Evolutionary conservation across 164 flowering plant genomes (phyloP).

Genomic region (Stephania yunnanensis): DNA sequence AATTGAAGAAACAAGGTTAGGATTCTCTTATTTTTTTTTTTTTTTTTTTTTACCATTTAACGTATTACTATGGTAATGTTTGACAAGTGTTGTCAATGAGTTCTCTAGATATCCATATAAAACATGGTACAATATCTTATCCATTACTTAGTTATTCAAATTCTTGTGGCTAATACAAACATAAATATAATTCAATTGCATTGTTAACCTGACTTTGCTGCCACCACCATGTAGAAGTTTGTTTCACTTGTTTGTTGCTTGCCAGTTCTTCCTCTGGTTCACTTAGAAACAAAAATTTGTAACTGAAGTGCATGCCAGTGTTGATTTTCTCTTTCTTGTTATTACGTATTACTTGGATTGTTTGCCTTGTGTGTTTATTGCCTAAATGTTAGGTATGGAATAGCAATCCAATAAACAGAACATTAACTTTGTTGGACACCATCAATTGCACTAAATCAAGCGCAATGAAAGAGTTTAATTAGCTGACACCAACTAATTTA

Average conservation of each 20-base stretch:
- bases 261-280: neutral
- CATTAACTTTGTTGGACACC: no score
- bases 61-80: neutral
- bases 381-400: no score
- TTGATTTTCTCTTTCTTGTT: neutral
- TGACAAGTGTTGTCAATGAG: neutral
- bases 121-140: neutral
- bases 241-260: neutral
- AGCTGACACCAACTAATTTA: no score
- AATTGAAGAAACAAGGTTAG: conserved; percentile 85
- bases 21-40: neutral
- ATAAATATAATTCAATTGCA: neutral
- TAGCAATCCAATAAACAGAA: no score
- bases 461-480: no score
- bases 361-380: neutral
- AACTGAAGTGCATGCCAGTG: neutral
- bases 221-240: neutral
- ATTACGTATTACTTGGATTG: neutral
- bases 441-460: no score
- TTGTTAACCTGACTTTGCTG: neutral
- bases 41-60: neutral
- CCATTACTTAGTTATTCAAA: neutral
- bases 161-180: neutral
- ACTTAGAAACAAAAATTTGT: neutral
- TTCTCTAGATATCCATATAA: neutral